Evolutionary conservation across 1,284 basidiomycete species (phyloP).

Genomic region (Marasmius oreades): DNA sequence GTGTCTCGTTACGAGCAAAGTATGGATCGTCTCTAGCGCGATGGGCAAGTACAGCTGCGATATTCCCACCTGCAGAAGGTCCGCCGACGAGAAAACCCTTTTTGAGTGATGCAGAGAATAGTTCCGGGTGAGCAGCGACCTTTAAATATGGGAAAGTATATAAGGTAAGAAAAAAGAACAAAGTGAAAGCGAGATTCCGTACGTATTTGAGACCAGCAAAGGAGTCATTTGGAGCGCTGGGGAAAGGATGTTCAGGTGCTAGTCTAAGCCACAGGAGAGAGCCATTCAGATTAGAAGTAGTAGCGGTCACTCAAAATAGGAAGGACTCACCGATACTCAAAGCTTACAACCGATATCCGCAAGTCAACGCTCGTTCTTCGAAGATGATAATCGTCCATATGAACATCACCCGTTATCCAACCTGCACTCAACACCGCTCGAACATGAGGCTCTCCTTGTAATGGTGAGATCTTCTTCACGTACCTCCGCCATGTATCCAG

Average conservation of each 20-base stretch:
- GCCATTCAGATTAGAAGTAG: background rate
- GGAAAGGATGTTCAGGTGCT: background rate
- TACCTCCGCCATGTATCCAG: slow-evolving; percentile 2
- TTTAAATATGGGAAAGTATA: background rate
- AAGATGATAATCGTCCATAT: background rate
- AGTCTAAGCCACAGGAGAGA: too few species aligned
- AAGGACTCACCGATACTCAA: background rate
- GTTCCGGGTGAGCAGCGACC: background rate
- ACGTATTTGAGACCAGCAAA: background rate
- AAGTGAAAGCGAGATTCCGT: background rate
- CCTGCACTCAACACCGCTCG: background rate
- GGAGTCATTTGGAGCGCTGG: background rate
- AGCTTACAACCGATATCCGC: background rate
- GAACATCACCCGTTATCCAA: background rate
- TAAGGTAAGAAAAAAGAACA: background rate
- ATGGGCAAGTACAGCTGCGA: slow-evolving; percentile 4
- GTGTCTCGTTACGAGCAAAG: slow-evolving; percentile 1
- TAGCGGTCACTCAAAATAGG: background rate
- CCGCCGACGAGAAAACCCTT: slow-evolving; percentile 16
- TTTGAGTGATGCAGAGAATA: background rate
- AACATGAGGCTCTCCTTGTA: background rate
- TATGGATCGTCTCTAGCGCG: slow-evolving; percentile 13
- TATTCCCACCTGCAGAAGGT: slow-evolving; percentile 8
- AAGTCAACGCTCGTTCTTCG: background rate
- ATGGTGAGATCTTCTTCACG: background rate